Evolutionary conservation across 805 yeast genomes (phyloP).

Genomic region (Schizosaccharomyces cryophilus): DNA sequence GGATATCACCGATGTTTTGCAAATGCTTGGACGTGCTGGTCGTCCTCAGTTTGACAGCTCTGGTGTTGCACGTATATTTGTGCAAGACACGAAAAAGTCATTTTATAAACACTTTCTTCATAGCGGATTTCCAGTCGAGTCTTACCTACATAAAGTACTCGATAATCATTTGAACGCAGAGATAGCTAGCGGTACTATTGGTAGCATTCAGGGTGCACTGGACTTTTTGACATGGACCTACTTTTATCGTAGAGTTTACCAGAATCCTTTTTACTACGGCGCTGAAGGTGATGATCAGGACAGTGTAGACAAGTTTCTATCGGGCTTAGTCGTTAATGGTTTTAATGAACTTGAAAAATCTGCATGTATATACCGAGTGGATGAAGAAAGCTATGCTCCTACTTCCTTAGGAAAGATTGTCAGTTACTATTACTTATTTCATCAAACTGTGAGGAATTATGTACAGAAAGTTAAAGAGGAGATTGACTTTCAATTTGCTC

Average conservation of each 20-base stretch:
- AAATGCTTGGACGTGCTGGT: constrained; percentile 74
- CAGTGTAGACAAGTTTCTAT: constrained; percentile 14
- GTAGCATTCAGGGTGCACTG: constrained; percentile 40
- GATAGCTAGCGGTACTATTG: constrained; percentile 43
- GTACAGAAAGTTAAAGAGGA: constrained; percentile 25
- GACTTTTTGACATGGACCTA: constrained; percentile 60
- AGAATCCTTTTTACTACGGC: constrained; percentile 56
- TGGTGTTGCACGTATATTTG: constrained; percentile 53
- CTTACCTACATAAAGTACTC: constrained; percentile 51
- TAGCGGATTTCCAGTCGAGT: constrained; percentile 63
- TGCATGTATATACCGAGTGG: constrained; percentile 35
- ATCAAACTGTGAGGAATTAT: constrained; percentile 56
- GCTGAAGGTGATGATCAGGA: constrained; percentile 36
- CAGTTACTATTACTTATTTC: constrained; percentile 81
- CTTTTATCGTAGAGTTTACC: constrained; percentile 45
- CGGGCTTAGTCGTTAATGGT: constrained; percentile 36
- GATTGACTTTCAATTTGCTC: constrained; percentile 33
- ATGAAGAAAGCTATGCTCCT: constrained; percentile 19
- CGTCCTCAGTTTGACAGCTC: constrained; percentile 60
- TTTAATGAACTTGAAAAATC: constrained; percentile 46
- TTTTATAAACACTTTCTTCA: constrained; percentile 59
- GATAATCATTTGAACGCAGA: constrained; percentile 68
- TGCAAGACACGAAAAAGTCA: constrained; percentile 48
- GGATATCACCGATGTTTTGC: constrained; percentile 62
- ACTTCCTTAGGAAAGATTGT: constrained; percentile 69